These are phyloP conservation scores for Diplodia corticola DNA, from an alignment of 2,329 filamentous ascomycete genomes.

Conservation along the genomic window DNA sequence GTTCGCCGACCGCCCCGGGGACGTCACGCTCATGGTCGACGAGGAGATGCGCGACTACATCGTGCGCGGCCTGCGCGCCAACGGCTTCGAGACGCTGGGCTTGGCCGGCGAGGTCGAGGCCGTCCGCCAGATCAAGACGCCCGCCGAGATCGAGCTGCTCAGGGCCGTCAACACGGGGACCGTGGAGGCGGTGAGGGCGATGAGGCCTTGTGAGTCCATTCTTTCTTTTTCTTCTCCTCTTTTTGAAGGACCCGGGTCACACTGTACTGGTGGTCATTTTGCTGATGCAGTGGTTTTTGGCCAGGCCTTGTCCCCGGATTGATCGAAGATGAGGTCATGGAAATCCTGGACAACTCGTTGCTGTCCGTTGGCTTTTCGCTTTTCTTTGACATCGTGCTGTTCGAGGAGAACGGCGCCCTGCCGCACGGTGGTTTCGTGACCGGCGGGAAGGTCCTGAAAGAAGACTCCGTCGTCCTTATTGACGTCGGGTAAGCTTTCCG, in stretches of 20 bases:
- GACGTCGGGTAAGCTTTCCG: constrained; percentile 49
- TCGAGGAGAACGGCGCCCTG: constrained; percentile 57
- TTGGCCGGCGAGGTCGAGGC: constrained; percentile 57
- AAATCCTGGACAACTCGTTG: constrained; percentile 58
- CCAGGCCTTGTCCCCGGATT: constrained; percentile 54
- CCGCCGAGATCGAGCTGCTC: constrained; percentile 58
- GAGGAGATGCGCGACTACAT: constrained; percentile 67
- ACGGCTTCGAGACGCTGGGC: constrained; percentile 59
- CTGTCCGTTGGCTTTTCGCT: constrained; percentile 55
- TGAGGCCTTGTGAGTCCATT: constrained; percentile 45
- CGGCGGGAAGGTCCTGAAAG: constrained; percentile 51
- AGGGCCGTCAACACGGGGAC: constrained; percentile 65
- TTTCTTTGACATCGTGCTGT: constrained; percentile 66
- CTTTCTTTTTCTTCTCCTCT: no score
- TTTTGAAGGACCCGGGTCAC: no score
- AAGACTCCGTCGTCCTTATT: constrained; percentile 61
- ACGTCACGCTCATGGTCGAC: constrained; percentile 59
- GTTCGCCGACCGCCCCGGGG: constrained; percentile 28
- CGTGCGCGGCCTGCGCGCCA: constrained; percentile 54
- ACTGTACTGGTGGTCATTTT: no score
- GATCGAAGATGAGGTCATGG: constrained; percentile 59
- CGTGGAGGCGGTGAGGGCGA: constrained; percentile 60
- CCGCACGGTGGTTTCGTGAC: constrained; percentile 56
- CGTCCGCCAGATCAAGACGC: constrained; percentile 60
- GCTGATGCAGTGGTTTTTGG: constrained; percentile 40